A percentile compares a stretch with the other conserved stretches of the same genome.
These are phyloP conservation scores for Ogataea pini DNA, from an alignment of 805 yeast genomes.

Conservation along the genomic window DNA sequence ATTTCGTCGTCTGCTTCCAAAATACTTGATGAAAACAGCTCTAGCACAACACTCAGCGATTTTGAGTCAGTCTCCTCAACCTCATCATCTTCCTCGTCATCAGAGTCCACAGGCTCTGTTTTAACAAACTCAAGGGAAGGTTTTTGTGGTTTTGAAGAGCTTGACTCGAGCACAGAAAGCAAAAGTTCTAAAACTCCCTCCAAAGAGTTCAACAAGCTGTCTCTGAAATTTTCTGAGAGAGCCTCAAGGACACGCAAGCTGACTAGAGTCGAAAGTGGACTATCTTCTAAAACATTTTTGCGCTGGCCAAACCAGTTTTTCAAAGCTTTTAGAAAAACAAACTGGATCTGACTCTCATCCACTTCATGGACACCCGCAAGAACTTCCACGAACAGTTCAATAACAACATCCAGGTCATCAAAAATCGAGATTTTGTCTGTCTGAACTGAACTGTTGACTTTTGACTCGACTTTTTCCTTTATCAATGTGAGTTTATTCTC, in stretches of 20 bases:
- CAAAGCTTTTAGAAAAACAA: conserved; percentile 51
- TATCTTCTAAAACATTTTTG: conserved; percentile 31
- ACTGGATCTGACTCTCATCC: conserved; percentile 47
- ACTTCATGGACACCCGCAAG: conserved; percentile 42
- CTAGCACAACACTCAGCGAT: conserved; percentile 39
- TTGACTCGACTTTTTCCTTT: conserved; percentile 22
- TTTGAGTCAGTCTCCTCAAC: conserved; percentile 39
- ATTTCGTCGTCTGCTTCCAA: conserved; percentile 21
- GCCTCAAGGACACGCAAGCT: conserved; percentile 67
- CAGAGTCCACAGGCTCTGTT: conserved; percentile 27
- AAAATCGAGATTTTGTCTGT: conserved; percentile 32
- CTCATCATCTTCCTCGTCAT: conserved; percentile 47
- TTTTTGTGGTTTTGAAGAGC: neutral
- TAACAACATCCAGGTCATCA: conserved; percentile 41
- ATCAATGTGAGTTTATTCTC: conserved; percentile 36
- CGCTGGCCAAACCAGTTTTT: conserved; percentile 58
- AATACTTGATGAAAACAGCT: conserved; percentile 39
- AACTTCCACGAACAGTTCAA: conserved; percentile 36
- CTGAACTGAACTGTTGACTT: neutral
- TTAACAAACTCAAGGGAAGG: conserved; percentile 7
- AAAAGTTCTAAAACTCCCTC: conserved; percentile 55
- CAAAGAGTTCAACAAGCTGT: conserved; percentile 56
- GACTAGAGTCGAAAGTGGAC: conserved; percentile 56
- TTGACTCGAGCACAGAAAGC: conserved; percentile 39
- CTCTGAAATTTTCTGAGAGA: conserved; percentile 58